Conservation (phyloP, 441 rosid genomes). For the Daphne laureola region DNA sequence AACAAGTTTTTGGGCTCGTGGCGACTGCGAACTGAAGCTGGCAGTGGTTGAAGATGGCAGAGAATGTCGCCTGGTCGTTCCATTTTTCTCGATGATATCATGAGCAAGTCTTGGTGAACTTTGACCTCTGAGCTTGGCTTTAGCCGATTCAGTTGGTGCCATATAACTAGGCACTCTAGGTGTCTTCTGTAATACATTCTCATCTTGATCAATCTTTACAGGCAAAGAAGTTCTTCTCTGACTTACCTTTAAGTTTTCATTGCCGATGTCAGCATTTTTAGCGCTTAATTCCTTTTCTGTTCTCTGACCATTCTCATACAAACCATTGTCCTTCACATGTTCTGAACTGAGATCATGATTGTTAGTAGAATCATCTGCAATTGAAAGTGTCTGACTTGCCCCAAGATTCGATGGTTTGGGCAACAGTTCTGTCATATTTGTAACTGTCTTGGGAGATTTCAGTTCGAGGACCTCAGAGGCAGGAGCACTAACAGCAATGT, state of each 20-base stretch:
- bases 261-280: conserved; percentile 22
- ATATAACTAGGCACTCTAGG: conserved; percentile 69
- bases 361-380: conserved; percentile 20
- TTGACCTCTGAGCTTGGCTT: conserved; percentile 61
- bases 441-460: conserved; percentile 28
- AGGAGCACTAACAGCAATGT: conserved; percentile 23
- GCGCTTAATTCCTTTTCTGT: conserved; percentile 25
- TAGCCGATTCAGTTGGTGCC: conserved; percentile 75
- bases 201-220: conserved; percentile 40
- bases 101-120: conserved; percentile 40
- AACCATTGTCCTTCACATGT: conserved; percentile 22
- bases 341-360: conserved; percentile 21
- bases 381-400: conserved; percentile 20
- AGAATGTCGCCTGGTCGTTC: conserved; percentile 54
- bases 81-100: conserved; percentile 39
- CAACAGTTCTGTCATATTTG: conserved; percentile 18
- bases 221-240: conserved; percentile 57
- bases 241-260: conserved; percentile 32
- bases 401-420: conserved; percentile 23
- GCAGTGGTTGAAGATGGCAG: conserved; percentile 51
- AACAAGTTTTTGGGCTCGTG: conserved; percentile 44
- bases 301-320: conserved; percentile 25
- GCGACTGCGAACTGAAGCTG: conserved; percentile 40
- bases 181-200: conserved; percentile 33
- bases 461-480: conserved; percentile 29